Base-by-base conservation (phyloP, 2,329 filamentous ascomycete species). In the Decorospora gaudefroyi region DNA sequence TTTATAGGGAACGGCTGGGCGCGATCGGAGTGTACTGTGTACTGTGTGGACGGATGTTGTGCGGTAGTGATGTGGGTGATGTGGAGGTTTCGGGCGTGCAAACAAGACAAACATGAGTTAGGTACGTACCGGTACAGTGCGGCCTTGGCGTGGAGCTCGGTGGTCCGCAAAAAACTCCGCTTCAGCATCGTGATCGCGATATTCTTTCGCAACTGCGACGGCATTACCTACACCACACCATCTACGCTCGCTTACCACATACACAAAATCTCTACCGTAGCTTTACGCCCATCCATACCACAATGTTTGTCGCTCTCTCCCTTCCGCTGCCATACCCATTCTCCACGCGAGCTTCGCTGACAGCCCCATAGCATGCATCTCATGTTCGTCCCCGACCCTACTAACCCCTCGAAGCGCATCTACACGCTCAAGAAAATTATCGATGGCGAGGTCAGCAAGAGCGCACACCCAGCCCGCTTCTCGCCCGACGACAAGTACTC, bases 401-500 rank as follows among this genome's bases (percentile, higher is more conserved):
- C 81, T 51, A 91, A 92, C 41, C 50, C 59, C 37, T 17, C 42
- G 79, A 92, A 90, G 78, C 90, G 92, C 72, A 76, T 87, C 65
- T 99, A 97, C 81, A 97, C 93, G 33, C 84, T 97, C 57, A 92
- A 96, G 77, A 96, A 97, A 78, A 83, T 95, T 59, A 63, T 77
- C 50, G 79, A 84, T 62, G 87, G 87, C 68, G 83, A 90, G 69
- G 89, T 96, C 67, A 95, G 92, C 72, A 96, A 95, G 80, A 93
- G 88, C 40, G 93, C 93, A 43, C 92, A 97, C 77, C 92, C 93
- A 32, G 93, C 93, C 29, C 83, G 93, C 61, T 99, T 97, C 80
- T 96, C 90, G 32, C 93, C 93, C 54, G 93, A 99, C 76, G 93
- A 99, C 80, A 96, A 96, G 80, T 97, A 95, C 82, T 96, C 90